Percentiles rank a stretch among this genome's conserved stretches.
Conservation (phyloP, 495 filamentous ascomycete genomes). For the Penicillium macrosclerotiorum region DNA sequence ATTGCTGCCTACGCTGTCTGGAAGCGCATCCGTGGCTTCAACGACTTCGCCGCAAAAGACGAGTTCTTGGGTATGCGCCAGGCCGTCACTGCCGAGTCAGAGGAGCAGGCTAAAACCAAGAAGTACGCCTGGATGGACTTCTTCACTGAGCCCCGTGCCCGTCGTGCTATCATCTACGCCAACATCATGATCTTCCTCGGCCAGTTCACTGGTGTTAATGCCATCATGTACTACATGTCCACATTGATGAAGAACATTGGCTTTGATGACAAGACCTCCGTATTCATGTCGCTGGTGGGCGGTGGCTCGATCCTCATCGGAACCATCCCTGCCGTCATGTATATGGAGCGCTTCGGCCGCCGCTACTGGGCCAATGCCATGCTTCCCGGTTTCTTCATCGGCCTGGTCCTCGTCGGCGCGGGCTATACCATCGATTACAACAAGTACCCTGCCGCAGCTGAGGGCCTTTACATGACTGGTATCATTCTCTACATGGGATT, state of each 20-base stretch:
- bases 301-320: slow-evolving; percentile 57
- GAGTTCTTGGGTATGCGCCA: slow-evolving; percentile 63
- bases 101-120: slow-evolving; percentile 36
- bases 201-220: slow-evolving; percentile 61
- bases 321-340: slow-evolving; percentile 57
- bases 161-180: slow-evolving; percentile 60
- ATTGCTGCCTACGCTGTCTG: slow-evolving; percentile 57
- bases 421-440: slow-evolving; percentile 46
- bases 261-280: slow-evolving; percentile 48
- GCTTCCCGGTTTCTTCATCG: slow-evolving; percentile 61
- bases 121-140: slow-evolving; percentile 61
- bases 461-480: slow-evolving; percentile 55
- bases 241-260: slow-evolving; percentile 56
- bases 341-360: slow-evolving; percentile 60
- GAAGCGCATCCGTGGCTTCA: slow-evolving; percentile 58
- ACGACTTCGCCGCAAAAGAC: slow-evolving; percentile 46
- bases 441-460: slow-evolving; percentile 36
- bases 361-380: slow-evolving; percentile 60
- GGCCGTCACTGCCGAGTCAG: slow-evolving; percentile 47
- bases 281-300: slow-evolving; percentile 63
- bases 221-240: slow-evolving; percentile 64
- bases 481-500: slow-evolving; percentile 61
- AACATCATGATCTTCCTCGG: slow-evolving; percentile 63
- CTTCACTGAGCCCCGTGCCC: slow-evolving; percentile 55
- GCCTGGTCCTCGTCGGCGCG: slow-evolving; percentile 54